Conservation (phyloP, 352 stramenopile species). For the Phytophthora fragariaefolia region DNA sequence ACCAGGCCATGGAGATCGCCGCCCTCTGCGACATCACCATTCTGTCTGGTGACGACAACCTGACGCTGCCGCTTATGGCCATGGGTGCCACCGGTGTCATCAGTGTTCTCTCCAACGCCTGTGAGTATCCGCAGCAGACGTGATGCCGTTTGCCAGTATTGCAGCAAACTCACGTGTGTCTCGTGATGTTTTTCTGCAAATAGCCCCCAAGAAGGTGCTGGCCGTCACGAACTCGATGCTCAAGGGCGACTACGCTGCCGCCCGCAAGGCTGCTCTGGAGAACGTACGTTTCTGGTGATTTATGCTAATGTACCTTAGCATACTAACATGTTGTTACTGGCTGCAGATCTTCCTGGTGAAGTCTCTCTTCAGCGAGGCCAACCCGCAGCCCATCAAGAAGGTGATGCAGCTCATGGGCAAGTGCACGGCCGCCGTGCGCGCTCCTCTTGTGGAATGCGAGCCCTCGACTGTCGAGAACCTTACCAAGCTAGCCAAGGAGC, state of each 20-base stretch:
- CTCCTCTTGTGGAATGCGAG: conserved; percentile 78
- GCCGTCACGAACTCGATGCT: conserved; percentile 80
- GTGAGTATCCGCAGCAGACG: conserved; percentile 43
- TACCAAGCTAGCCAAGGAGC: conserved; percentile 66
- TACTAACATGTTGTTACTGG: conserved; percentile 12
- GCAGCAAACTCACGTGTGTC: conserved; percentile 2
- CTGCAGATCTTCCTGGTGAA: conserved; percentile 90
- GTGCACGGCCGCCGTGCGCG: conserved; percentile 75
- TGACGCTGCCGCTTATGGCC: conserved; percentile 91
- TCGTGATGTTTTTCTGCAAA: conserved; percentile 15
- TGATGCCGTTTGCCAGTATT: neutral
- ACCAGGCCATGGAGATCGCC: conserved; percentile 90
- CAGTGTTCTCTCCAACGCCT: conserved; percentile 91
- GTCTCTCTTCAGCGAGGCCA: conserved; percentile 91
- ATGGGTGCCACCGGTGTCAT: conserved; percentile 91
- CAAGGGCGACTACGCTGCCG: conserved; percentile 80
- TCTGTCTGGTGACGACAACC: conserved; percentile 91
- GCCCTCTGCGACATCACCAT: conserved; percentile 92
- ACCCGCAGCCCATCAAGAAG: conserved; percentile 93
- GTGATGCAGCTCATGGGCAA: conserved; percentile 89
- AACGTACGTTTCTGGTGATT: conserved; percentile 60
- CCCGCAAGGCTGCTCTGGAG: conserved; percentile 84
- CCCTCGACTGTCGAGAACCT: conserved; percentile 72
- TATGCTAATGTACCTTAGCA: neutral
- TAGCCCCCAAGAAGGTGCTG: conserved; percentile 86